Percentiles rank a stretch among this genome's conserved stretches.
Evolutionary conservation across 2,329 filamentous ascomycete species (phyloP).

Genomic region (Coniochaeta hoffmannii): DNA sequence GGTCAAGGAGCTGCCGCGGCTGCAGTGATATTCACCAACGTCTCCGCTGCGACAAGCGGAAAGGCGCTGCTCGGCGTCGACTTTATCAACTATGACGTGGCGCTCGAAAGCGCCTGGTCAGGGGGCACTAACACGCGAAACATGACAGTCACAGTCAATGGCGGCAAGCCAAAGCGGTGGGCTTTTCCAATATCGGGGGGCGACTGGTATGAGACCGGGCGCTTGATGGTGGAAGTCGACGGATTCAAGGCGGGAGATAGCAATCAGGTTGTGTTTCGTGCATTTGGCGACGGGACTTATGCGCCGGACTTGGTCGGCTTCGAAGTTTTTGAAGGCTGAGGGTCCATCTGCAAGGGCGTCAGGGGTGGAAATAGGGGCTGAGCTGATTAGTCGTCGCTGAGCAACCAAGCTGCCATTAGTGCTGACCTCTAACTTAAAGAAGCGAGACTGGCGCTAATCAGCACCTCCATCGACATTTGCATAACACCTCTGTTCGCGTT

Average conservation of each 20-base stretch:
- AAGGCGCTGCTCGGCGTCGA: constrained; percentile 36
- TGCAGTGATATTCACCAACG: constrained; percentile 25
- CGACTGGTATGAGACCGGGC: constrained; percentile 42
- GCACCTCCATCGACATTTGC: not conserved
- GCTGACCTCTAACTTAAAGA: not conserved
- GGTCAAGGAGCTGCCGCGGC: constrained; percentile 19
- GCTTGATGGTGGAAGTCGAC: constrained; percentile 33
- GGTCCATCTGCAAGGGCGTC: not conserved
- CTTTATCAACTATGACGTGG: constrained; percentile 45
- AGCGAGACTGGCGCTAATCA: not conserved
- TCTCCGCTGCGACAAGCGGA: constrained; percentile 20
- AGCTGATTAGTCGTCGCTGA: not conserved
- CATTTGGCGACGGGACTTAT: constrained; percentile 16
- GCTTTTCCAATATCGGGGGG: constrained; percentile 42
- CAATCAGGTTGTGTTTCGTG: constrained; percentile 24
- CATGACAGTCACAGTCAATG: constrained; percentile 36
- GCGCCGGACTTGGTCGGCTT: constrained; percentile 37
- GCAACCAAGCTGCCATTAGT: not conserved
- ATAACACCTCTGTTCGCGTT: no score
- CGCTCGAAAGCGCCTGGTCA: constrained; percentile 31
- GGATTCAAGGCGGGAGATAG: constrained; percentile 36
- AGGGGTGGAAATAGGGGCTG: not conserved
- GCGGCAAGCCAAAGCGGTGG: constrained; percentile 30
- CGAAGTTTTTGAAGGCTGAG: constrained; percentile 21
- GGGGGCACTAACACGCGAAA: constrained; percentile 41